Percentiles rank a stretch among this genome's conserved stretches.
phyloP scores from a whole-genome alignment of 2,329 filamentous ascomycete species.

The Hymenoscyphus infarciens region DNA sequence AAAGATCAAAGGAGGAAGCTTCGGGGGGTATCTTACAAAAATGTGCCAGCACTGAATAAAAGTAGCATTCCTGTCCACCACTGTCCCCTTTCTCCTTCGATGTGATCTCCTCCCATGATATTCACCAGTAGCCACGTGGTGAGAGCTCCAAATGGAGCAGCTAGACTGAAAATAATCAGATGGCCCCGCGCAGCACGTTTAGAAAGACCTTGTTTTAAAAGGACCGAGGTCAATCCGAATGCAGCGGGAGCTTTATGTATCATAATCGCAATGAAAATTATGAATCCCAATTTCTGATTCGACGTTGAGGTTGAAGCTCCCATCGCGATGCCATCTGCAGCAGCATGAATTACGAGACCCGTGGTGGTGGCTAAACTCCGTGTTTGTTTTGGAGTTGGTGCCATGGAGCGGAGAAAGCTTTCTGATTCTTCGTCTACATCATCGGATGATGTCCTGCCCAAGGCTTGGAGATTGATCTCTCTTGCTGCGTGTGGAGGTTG shows the following conservation, averaged over 20 bases:
- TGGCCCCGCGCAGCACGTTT: conserved; percentile 83
- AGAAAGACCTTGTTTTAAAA: conserved; percentile 86
- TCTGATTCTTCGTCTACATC: conserved; percentile 54
- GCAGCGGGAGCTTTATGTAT: conserved; percentile 95
- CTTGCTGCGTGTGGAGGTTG: conserved; percentile 65
- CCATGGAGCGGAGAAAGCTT: conserved; percentile 56
- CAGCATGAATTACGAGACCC: conserved; percentile 92
- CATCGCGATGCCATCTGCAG: conserved; percentile 92
- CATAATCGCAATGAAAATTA: conserved; percentile 96
- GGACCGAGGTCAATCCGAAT: conserved; percentile 85
- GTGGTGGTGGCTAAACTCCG: conserved; percentile 78
- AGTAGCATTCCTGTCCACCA: conserved; percentile 93
- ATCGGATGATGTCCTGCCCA: conserved; percentile 44
- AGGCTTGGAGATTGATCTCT: conserved; percentile 84
- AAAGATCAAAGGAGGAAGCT: conserved; percentile 3
- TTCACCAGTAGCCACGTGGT: conserved; percentile 78
- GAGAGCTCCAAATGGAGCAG: conserved; percentile 82
- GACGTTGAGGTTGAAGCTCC: conserved; percentile 79
- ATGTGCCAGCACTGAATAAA: conserved; percentile 94
- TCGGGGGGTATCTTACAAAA: conserved; percentile 68
- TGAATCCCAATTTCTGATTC: conserved; percentile 74
- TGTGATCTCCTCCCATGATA: conserved; percentile 62
- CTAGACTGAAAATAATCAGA: conserved; percentile 85
- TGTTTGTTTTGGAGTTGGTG: conserved; percentile 54
- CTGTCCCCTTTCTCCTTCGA: conserved; percentile 49